Evolutionary conservation across 2,329 filamentous ascomycete species (phyloP).

Genomic region (Fusarium duplospermum): DNA sequence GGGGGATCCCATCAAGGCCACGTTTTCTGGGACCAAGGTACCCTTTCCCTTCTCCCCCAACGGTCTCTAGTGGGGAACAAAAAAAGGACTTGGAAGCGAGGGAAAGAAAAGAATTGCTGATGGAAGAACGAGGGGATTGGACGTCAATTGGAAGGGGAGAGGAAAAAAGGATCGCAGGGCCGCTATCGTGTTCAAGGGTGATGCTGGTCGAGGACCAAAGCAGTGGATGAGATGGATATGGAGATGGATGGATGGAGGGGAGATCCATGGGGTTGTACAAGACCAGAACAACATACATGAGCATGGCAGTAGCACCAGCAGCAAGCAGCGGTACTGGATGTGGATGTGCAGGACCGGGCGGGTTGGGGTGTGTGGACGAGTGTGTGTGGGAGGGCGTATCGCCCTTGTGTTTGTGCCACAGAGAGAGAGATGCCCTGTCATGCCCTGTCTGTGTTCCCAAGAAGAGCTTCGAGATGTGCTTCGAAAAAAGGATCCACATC

Average conservation of each 20-base stretch:
- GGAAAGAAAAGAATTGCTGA: constrained; percentile 13
- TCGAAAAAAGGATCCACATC: neutral
- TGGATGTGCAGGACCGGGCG: neutral
- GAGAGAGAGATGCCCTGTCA: neutral
- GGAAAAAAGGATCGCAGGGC: constrained; percentile 5
- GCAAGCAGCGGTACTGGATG: neutral
- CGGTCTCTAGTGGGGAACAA: neutral
- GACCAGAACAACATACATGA: constrained; percentile 1
- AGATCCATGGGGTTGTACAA: neutral
- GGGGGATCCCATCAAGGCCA: constrained; percentile 36
- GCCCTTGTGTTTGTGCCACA: neutral
- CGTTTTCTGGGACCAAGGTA: constrained; percentile 14
- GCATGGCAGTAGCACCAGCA: neutral
- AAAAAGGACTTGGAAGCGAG: neutral
- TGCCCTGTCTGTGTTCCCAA: neutral
- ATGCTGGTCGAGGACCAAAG: constrained; percentile 40
- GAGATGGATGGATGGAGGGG: neutral
- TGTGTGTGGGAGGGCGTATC: neutral
- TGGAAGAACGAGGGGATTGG: neutral
- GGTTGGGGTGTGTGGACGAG: neutral
- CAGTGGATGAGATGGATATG: constrained; percentile 29
- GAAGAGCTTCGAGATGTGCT: neutral
- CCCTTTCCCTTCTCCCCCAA: neutral
- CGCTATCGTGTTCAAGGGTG: constrained; percentile 23
- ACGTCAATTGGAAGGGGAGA: constrained; percentile 14